phyloP scores from a whole-genome alignment of 2,329 filamentous ascomycete genomes.

The Lachnellula arida region DNA sequence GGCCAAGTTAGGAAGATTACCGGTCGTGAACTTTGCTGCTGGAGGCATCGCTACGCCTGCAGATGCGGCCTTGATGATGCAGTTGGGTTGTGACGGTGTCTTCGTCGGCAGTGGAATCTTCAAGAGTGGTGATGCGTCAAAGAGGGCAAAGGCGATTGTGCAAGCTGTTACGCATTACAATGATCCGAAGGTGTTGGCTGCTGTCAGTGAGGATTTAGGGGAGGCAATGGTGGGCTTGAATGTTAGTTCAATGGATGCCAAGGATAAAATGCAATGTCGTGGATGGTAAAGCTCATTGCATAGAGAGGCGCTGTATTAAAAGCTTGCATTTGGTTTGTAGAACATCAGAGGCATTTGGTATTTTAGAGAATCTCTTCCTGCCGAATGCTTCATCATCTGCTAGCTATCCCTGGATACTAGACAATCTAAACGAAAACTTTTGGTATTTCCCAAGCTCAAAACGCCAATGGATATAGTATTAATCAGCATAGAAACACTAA shows the following conservation, averaged over 20 bases:
- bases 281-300: constrained; percentile 61
- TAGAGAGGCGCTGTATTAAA: background rate
- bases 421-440: constrained; percentile 10
- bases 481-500: no score
- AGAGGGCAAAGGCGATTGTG: constrained; percentile 91
- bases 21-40: constrained; percentile 96
- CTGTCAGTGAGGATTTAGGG: constrained; percentile 84
- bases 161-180: constrained; percentile 88
- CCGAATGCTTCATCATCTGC: background rate
- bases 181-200: constrained; percentile 78
- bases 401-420: background rate
- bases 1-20: constrained; percentile 79
- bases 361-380: no score
- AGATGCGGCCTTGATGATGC: constrained; percentile 98
- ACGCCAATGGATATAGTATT: background rate
- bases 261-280: constrained; percentile 77
- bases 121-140: constrained; percentile 86
- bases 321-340: background rate
- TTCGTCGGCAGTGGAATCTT: constrained; percentile 98
- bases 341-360: no score
- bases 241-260: constrained; percentile 68
- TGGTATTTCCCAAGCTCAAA: constrained; percentile 17
- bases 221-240: constrained; percentile 98
- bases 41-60: constrained; percentile 99
- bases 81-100: constrained; percentile 94